Evolutionary conservation across 495 filamentous ascomycete genomes (phyloP), one percentile per base, ranked within the genome.

Genomic region (Neurospora sp.): DNA sequence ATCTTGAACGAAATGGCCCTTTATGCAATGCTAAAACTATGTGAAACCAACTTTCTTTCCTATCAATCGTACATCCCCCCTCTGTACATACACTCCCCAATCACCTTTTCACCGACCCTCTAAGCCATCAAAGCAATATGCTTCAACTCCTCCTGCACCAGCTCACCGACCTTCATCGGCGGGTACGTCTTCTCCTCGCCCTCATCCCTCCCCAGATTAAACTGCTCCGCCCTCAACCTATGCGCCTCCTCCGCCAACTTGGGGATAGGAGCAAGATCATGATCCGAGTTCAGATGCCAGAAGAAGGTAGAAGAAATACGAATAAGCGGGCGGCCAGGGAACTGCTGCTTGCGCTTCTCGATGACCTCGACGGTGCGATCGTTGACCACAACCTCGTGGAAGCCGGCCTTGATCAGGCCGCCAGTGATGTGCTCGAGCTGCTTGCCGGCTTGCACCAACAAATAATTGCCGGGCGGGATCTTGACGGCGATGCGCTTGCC

Each of bases 361-460:
- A 86, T 78, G 16, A 80, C 77, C n/a, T 73, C 69, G 10, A 83
- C 68, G 11, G 85, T 86, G 69, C 70, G 48, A 39, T 83, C 79
- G 79, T 83, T 86, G 72, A 86, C 85, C 27, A 86, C 83, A 1
- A 86, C 85, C 80, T 86, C 85, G 80, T 86, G 85, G 78, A 80
- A 86, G 16, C 85, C 85, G 20, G 85, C 85, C 77, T 86, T 86
- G 73, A 86, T 81, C 20, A 86, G 80, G 4, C 85, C 85, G 74
- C 84, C 84, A 0, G 84, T 85, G 40, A 84, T 77, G 78, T 86
- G 81, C 80, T 86, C 85, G 70, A 86, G 80, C 79, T 86, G 85
- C 79, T 86, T 86, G 77, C 85, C 85, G 20, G 85, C 85, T 69
- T 86, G 85, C 4, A 86, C 85, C 10, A 86, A 81, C 16, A 86